These are phyloP conservation scores for Dryadomyces quercus-mongolicae DNA, from an alignment of 2,329 filamentous ascomycete genomes.

Conservation along the genomic window DNA sequence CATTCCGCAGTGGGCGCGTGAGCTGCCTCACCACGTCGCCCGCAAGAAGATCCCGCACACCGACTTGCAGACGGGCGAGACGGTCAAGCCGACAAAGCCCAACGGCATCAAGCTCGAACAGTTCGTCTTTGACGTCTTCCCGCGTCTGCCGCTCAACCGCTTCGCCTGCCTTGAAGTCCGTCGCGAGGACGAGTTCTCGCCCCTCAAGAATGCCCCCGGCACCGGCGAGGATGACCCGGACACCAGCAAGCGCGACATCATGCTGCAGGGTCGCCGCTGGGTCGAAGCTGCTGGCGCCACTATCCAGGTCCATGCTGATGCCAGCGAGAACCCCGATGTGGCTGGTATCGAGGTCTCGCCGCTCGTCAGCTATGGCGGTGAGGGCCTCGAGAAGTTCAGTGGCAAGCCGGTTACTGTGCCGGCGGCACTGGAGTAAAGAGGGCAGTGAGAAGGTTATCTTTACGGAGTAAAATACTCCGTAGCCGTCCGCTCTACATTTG, in stretches of 20 bases:
- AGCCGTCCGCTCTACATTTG: no score
- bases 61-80: conserved; percentile 63
- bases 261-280: conserved; percentile 84
- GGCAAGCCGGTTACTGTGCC: conserved; percentile 41
- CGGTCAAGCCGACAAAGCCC: conserved; percentile 82
- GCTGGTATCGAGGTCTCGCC: conserved; percentile 83
- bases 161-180: conserved; percentile 95
- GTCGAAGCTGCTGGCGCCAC: conserved; percentile 64
- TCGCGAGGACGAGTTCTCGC: conserved; percentile 96
- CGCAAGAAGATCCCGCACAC: conserved; percentile 95
- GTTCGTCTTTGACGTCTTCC: conserved; percentile 98
- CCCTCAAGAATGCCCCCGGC: conserved; percentile 79
- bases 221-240: conserved; percentile 88
- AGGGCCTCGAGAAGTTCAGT: conserved; percentile 45
- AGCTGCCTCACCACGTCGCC: conserved; percentile 88
- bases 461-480: no score
- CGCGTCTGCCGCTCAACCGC: conserved; percentile 69
- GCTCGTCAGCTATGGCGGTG: conserved; percentile 74
- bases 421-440: conserved; percentile 30
- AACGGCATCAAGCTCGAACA: conserved; percentile 99
- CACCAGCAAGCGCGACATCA: conserved; percentile 82
- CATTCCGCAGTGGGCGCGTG: conserved; percentile 75
- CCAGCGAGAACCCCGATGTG: conserved; percentile 38
- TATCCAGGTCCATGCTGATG: conserved; percentile 32
- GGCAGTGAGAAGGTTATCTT: background rate